These are phyloP conservation scores for Zangia roseola DNA, from an alignment of 768 basidiomycete species.

Conservation along the genomic window DNA sequence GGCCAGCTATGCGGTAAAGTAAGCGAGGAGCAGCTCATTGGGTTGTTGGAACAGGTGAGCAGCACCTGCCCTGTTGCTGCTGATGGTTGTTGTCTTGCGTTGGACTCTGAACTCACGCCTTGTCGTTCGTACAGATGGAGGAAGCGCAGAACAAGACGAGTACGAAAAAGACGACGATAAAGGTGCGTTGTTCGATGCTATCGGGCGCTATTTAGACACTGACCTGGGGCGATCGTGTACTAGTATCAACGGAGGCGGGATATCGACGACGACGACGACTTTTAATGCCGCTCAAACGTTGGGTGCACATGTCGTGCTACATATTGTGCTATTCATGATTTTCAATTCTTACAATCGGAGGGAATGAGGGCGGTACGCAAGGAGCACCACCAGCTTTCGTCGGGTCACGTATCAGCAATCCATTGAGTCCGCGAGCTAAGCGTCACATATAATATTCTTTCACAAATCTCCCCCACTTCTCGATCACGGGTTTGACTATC, in stretches of 20 bases:
- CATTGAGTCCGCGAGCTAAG: not conserved
- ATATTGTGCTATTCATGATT: not conserved
- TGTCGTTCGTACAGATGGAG: conserved; percentile 44
- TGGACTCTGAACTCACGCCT: conserved; percentile 7
- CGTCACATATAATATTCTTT: conserved; percentile 30
- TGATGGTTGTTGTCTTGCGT: no score
- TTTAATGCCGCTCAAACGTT: conserved; percentile 14
- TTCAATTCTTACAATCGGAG: no score
- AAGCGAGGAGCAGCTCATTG: conserved; percentile 79
- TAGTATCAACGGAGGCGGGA: conserved; percentile 68
- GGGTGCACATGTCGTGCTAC: not conserved
- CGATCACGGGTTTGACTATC: conserved; percentile 72
- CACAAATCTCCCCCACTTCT: conserved; percentile 75
- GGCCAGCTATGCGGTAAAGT: conserved; percentile 79
- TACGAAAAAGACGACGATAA: conserved; percentile 57
- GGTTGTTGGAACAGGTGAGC: conserved; percentile 78
- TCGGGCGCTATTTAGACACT: not conserved
- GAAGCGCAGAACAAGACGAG: conserved; percentile 48
- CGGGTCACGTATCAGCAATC: no score
- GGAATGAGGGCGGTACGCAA: no score
- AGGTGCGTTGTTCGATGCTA: conserved; percentile 36
- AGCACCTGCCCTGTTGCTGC: no score
- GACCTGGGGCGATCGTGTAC: not conserved
- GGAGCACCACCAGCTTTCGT: no score
- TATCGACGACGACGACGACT: conserved; percentile 66